Evolutionary conservation across 108 stramenopile species (phyloP).

Genomic region (Halocafeteria seosinensis): DNA sequence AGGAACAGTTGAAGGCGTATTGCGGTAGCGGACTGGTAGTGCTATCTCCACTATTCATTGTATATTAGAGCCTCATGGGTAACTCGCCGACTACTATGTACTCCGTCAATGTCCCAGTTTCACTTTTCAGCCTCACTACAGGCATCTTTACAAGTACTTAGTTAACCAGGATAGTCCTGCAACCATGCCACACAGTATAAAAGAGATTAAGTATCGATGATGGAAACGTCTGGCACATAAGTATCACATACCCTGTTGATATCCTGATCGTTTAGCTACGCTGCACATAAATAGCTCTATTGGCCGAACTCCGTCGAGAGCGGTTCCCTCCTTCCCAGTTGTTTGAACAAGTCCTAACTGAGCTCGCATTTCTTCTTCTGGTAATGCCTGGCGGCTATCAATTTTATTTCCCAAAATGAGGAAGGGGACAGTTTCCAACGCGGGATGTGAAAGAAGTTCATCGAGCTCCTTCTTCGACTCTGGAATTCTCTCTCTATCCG

Average conservation of each 20-base stretch:
- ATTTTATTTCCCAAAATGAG: slow-evolving; percentile 98
- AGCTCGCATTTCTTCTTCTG: slow-evolving; percentile 88
- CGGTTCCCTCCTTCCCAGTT: slow-evolving; percentile 89
- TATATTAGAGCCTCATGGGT: no score
- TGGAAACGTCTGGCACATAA: no score
- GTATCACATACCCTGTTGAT: background rate
- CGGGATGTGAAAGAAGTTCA: slow-evolving; percentile 48
- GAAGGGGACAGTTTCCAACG: slow-evolving; percentile 82
- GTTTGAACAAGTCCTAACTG: slow-evolving; percentile 86
- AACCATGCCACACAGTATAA: no score
- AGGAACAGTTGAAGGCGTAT: no score
- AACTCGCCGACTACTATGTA: no score
- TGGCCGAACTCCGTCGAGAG: slow-evolving; percentile 58
- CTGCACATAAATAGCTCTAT: slow-evolving; percentile 98
- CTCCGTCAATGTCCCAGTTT: no score
- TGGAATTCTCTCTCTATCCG: slow-evolving; percentile 61
- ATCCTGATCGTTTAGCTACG: slow-evolving; percentile 24
- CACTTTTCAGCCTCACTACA: no score
- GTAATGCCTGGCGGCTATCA: slow-evolving; percentile 76
- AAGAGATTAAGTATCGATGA: no score
- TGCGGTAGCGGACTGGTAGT: no score
- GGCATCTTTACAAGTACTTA: no score
- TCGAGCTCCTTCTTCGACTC: slow-evolving; percentile 97
- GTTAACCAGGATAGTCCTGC: no score
- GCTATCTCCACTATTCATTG: no score